phyloP scores from a whole-genome alignment of 768 basidiomycete species.

The Rhizopogon sp. region DNA sequence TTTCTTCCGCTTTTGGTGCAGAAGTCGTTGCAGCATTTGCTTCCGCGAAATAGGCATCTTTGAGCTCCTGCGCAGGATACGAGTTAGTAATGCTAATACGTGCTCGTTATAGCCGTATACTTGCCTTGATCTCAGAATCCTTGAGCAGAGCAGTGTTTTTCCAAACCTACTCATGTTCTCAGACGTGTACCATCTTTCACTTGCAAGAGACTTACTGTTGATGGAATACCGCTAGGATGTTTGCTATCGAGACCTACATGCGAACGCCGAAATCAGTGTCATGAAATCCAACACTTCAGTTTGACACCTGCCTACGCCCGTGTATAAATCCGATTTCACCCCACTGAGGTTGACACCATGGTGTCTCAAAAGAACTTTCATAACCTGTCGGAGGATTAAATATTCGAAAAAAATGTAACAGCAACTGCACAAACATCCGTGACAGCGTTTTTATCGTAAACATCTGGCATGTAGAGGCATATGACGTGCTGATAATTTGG shows the following conservation, averaged over 20 bases:
- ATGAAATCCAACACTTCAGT: background rate
- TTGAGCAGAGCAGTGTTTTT: slow-evolving; percentile 55
- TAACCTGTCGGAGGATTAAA: slow-evolving; percentile 37
- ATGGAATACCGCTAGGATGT: slow-evolving; percentile 65
- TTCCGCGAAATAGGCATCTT: slow-evolving; percentile 55
- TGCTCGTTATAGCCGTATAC: background rate
- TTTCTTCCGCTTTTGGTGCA: slow-evolving; percentile 15
- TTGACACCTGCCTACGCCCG: slow-evolving; percentile 42
- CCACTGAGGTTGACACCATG: slow-evolving; percentile 64
- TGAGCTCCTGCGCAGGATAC: slow-evolving; percentile 42
- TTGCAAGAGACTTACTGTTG: slow-evolving; percentile 46
- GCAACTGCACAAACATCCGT: slow-evolving; percentile 37
- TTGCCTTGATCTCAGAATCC: slow-evolving; percentile 60
- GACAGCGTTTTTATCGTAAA: slow-evolving; percentile 59
- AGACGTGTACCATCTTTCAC: background rate
- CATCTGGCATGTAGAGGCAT: slow-evolving; percentile 67
- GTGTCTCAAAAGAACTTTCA: slow-evolving; percentile 59
- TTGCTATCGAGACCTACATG: slow-evolving; percentile 68
- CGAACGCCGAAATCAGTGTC: background rate
- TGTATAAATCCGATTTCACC: slow-evolving; percentile 72
- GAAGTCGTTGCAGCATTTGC: slow-evolving; percentile 24
- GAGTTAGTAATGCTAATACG: background rate
- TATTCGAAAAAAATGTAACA: background rate
- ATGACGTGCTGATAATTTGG: slow-evolving; percentile 59
- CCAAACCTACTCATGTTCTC: slow-evolving; percentile 48